Evolutionary conservation across 805 yeast species (phyloP).

Genomic region (Saccharomycopsis sp.): DNA sequence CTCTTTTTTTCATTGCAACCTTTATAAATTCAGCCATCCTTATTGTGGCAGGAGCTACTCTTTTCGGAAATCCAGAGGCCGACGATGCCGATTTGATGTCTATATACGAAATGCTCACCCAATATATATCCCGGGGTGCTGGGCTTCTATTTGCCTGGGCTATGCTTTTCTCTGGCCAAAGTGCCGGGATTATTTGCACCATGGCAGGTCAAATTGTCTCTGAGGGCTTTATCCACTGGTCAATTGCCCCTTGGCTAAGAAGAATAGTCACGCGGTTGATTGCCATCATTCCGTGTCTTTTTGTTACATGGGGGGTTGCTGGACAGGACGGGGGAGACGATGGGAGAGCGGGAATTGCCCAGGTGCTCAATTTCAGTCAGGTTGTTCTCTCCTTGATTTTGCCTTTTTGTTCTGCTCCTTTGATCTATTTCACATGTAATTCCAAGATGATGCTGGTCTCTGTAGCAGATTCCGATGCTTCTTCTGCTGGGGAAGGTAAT

Average conservation of each 20-base stretch:
- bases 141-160: slow-evolving; percentile 85
- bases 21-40: slow-evolving; percentile 83
- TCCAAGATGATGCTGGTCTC: slow-evolving; percentile 50
- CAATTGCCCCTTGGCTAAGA: slow-evolving; percentile 70
- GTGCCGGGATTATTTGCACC: slow-evolving; percentile 90
- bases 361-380: slow-evolving; percentile 76
- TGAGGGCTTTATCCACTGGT: slow-evolving; percentile 87
- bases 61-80: slow-evolving; percentile 65
- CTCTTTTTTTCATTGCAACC: slow-evolving; percentile 72
- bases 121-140: slow-evolving; percentile 61
- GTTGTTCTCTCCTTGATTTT: slow-evolving; percentile 74
- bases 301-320: slow-evolving; percentile 67
- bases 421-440: slow-evolving; percentile 72
- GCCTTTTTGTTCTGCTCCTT: slow-evolving; percentile 81
- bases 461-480: background rate
- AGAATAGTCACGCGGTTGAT: slow-evolving; percentile 70
- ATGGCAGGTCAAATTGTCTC: slow-evolving; percentile 89
- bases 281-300: slow-evolving; percentile 75
- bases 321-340: background rate
- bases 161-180: slow-evolving; percentile 76
- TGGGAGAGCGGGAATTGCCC: slow-evolving; percentile 52
- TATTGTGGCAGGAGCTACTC: slow-evolving; percentile 74
- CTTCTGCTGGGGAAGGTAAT: background rate
- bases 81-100: slow-evolving; percentile 75
- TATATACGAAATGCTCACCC: slow-evolving; percentile 57